These are phyloP conservation scores for Arachis monticola DNA, from an alignment of 331 rosid species.

Conservation along the genomic window DNA sequence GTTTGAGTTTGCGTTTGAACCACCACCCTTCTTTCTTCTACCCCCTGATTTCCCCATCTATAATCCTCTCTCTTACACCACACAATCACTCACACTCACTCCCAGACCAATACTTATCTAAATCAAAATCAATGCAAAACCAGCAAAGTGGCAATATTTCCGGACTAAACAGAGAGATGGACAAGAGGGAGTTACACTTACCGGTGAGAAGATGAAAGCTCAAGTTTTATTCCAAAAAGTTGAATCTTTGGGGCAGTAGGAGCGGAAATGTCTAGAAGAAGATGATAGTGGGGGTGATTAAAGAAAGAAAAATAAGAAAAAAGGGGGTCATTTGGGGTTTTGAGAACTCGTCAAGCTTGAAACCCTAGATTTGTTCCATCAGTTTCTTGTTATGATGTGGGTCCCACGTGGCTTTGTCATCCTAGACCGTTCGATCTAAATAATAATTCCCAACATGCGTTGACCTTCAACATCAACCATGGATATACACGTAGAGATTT, in stretches of 20 bases:
- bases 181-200: constrained; percentile 40
- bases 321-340: constrained; percentile 33
- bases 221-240: neutral
- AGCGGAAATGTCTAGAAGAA: constrained; percentile 34
- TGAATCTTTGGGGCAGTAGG: neutral
- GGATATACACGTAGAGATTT: neutral
- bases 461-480: constrained; percentile 28
- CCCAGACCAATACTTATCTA: constrained; percentile 2
- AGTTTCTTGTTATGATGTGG: constrained; percentile 16
- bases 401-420: neutral
- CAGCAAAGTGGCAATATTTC: constrained; percentile 7
- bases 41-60: constrained; percentile 94
- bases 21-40: constrained; percentile 87
- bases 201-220: constrained; percentile 36
- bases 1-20: constrained; percentile 8
- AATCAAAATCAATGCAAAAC: constrained; percentile 36
- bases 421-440: constrained; percentile 40
- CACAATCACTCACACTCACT: neutral
- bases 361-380: constrained; percentile 58
- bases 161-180: constrained; percentile 28
- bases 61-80: neutral
- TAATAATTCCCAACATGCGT: neutral
- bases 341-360: constrained; percentile 36
- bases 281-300: neutral
- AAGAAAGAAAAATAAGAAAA: neutral